Evolutionary conservation across 805 yeast species (phyloP).

Genomic region (Vanderwaltozyma yarrowii): DNA sequence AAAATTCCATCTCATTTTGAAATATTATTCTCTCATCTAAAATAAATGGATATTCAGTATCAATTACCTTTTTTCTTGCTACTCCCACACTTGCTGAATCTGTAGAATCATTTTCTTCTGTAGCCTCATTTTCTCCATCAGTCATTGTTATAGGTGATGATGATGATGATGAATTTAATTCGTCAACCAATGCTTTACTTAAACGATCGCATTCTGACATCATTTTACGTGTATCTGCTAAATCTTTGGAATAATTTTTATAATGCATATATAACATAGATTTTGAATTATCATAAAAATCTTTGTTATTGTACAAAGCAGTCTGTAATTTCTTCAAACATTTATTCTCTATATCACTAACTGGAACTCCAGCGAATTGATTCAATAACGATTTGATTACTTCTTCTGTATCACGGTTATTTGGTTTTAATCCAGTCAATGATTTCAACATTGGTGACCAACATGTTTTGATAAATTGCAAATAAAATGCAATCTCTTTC

Average conservation of each 20-base stretch:
- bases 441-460: conserved; percentile 7
- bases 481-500: conserved; percentile 11
- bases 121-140: too few species aligned
- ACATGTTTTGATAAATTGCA: conserved; percentile 11
- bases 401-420: background rate
- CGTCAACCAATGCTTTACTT: too few species aligned
- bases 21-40: conserved; percentile 6
- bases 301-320: conserved; percentile 2
- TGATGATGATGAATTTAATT: too few species aligned
- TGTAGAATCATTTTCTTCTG: too few species aligned
- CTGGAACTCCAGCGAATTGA: background rate
- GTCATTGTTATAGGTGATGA: too few species aligned
- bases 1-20: conserved; percentile 10
- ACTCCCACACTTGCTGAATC: too few species aligned
- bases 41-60: background rate
- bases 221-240: background rate
- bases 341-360: conserved; percentile 1
- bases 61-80: background rate
- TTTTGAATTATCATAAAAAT: conserved; percentile 5
- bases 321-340: conserved; percentile 7
- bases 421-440: background rate
- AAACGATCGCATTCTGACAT: background rate
- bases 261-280: conserved; percentile 2
- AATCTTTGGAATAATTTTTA: background rate
- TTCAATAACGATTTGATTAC: conserved; percentile 1